A percentile compares a stretch with the other conserved stretches of the same genome.
These are phyloP conservation scores for Beauveria australis DNA, from an alignment of 2,329 filamentous ascomycete genomes.

Conservation along the genomic window DNA sequence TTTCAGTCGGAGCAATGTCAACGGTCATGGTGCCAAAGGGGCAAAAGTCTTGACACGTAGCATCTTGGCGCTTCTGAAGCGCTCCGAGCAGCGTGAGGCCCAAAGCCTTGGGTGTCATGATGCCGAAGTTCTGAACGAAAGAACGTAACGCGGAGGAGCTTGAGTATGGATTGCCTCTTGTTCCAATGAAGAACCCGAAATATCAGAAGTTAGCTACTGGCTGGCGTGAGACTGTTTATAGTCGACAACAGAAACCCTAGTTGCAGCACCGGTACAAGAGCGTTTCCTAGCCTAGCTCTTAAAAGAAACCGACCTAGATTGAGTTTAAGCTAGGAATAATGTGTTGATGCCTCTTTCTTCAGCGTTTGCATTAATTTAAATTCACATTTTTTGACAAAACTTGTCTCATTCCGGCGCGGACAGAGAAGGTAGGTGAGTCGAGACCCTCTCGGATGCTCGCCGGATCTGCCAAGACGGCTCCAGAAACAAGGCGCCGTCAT, in stretches of 20 bases:
- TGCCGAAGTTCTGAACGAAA: neutral
- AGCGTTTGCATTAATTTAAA: neutral
- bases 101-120: slow-evolving; percentile 4
- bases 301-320: neutral
- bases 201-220: neutral
- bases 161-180: neutral
- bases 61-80: neutral
- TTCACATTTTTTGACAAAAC: neutral
- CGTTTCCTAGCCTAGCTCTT: neutral
- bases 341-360: neutral
- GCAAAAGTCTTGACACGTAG: neutral
- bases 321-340: neutral
- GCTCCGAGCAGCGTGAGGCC: neutral
- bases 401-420: neutral
- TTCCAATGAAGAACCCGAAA: neutral
- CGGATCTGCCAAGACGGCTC: neutral
- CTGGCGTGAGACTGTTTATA: neutral
- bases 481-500: neutral
- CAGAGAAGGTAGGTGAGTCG: neutral
- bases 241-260: neutral
- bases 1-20: neutral
- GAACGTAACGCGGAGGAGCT: neutral
- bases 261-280: neutral
- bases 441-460: neutral
- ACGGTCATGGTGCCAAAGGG: neutral